These are phyloP conservation scores for Ceratocystiopsis sp. DNA, from an alignment of 2,329 filamentous ascomycete genomes.

Conservation along the genomic window DNA sequence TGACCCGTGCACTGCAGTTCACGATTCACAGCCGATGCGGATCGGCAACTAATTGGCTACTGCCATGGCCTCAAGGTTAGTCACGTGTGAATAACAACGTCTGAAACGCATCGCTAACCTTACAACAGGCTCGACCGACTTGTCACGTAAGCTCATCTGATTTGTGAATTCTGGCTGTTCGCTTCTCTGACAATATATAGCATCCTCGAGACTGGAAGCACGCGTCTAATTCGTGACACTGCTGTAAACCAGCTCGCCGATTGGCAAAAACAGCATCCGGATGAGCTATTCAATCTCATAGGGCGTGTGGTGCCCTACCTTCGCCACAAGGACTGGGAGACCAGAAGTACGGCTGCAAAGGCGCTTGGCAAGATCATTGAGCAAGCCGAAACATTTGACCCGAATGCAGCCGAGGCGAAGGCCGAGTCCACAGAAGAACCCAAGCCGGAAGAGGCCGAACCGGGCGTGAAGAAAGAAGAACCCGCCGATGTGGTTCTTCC, in stretches of 20 bases:
- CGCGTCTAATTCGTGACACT: slow-evolving; percentile 86
- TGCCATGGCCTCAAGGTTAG: slow-evolving; percentile 38
- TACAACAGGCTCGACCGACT: slow-evolving; percentile 58
- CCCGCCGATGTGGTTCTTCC: slow-evolving; percentile 20
- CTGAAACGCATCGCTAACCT: slow-evolving; percentile 9
- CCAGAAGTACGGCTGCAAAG: slow-evolving; percentile 78
- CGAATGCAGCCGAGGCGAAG: slow-evolving; percentile 56
- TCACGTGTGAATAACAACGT: slow-evolving; percentile 1
- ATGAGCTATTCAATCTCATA: slow-evolving; percentile 91
- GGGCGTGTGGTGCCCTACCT: slow-evolving; percentile 91
- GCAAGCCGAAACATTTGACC: slow-evolving; percentile 75
- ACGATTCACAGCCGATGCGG: slow-evolving; percentile 1
- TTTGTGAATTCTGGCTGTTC: too few relatives aligned
- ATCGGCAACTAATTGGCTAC: slow-evolving; percentile 5
- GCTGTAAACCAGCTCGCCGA: slow-evolving; percentile 93
- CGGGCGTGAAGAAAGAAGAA: slow-evolving; percentile 26
- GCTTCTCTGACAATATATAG: slow-evolving; percentile 25
- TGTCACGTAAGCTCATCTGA: slow-evolving; percentile 53
- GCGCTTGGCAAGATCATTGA: slow-evolving; percentile 88
- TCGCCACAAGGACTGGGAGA: slow-evolving; percentile 93
- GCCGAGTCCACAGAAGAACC: slow-evolving; percentile 16
- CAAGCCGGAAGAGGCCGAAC: slow-evolving; percentile 25
- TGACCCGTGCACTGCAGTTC: neutral
- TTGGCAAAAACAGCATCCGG: slow-evolving; percentile 93
- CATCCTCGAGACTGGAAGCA: slow-evolving; percentile 93